phyloP scores from a whole-genome alignment of 495 filamentous ascomycete species.

The Penicillium chermesinum region DNA sequence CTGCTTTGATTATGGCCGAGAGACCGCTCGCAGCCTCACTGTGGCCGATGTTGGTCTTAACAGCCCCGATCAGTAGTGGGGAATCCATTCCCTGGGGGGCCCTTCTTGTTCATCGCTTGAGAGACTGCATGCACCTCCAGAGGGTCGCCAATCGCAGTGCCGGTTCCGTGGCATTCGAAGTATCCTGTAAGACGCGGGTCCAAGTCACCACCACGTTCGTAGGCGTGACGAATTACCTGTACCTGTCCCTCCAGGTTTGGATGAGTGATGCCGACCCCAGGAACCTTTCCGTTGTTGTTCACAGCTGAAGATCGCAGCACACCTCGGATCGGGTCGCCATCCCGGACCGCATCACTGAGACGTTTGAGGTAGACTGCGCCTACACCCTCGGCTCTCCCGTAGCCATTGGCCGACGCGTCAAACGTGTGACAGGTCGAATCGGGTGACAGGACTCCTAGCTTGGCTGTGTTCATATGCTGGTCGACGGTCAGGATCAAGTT shows the following conservation, averaged over 20 bases:
- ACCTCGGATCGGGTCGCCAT: conserved; percentile 44
- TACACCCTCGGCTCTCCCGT: conserved; percentile 55
- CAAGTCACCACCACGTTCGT: too few species aligned
- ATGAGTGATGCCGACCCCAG: conserved; percentile 38
- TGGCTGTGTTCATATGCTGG: conserved; percentile 62
- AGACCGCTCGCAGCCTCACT: conserved; percentile 22
- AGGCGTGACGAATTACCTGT: conserved; percentile 42
- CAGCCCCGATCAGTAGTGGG: conserved; percentile 26
- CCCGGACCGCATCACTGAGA: conserved; percentile 41
- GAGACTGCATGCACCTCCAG: conserved; percentile 28
- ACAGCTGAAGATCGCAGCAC: too few species aligned
- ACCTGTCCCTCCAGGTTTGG: conserved; percentile 41
- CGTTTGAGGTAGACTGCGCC: conserved; percentile 42
- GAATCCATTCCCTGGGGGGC: not conserved
- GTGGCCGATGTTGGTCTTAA: conserved; percentile 41
- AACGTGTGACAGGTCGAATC: conserved; percentile 56
- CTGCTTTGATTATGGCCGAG: conserved; percentile 49
- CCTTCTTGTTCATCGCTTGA: conserved; percentile 14
- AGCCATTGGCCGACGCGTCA: conserved; percentile 64
- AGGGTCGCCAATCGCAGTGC: conserved; percentile 39
- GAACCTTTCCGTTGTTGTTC: too few species aligned
- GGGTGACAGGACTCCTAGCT: conserved; percentile 64
- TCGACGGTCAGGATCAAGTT: conserved; percentile 64
- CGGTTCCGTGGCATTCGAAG: conserved; percentile 49
- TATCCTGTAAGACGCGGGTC: too few species aligned